These are phyloP conservation scores for Xylariales sp. DNA, from an alignment of 2,329 filamentous ascomycete genomes.

Conservation along the genomic window DNA sequence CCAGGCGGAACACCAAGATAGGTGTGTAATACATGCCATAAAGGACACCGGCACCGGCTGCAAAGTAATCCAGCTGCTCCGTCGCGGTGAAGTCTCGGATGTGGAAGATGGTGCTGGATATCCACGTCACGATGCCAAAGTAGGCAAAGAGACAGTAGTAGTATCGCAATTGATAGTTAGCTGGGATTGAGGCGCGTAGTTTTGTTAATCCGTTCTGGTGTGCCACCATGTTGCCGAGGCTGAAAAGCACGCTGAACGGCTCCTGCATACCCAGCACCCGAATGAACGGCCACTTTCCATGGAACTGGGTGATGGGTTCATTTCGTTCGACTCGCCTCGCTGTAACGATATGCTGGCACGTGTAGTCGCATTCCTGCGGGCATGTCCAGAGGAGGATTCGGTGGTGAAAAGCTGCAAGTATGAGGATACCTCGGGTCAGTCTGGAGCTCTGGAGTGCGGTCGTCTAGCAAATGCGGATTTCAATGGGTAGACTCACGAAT, in stretches of 20 bases:
- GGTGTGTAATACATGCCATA: slow-evolving; percentile 87
- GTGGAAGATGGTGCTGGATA: slow-evolving; percentile 88
- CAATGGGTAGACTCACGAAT: slow-evolving; percentile 81
- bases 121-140: slow-evolving; percentile 79
- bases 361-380: slow-evolving; percentile 92
- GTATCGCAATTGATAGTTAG: slow-evolving; percentile 67
- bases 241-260: slow-evolving; percentile 90
- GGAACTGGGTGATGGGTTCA: slow-evolving; percentile 79
- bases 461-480: no score
- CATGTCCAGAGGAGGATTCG: slow-evolving; percentile 91
- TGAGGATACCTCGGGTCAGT: no score
- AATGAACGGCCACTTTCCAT: slow-evolving; percentile 98
- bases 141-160: slow-evolving; percentile 81
- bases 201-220: slow-evolving; percentile 74
- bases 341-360: slow-evolving; percentile 92
- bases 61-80: slow-evolving; percentile 96
- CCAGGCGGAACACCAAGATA: slow-evolving; percentile 78
- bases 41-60: slow-evolving; percentile 80
- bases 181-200: slow-evolving; percentile 66
- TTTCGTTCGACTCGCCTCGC: slow-evolving; percentile 60
- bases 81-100: slow-evolving; percentile 80
- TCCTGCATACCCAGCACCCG: slow-evolving; percentile 92
- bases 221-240: slow-evolving; percentile 82
- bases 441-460: no score
- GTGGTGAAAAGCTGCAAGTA: slow-evolving; percentile 66